phyloP scores from a whole-genome alignment of 768 basidiomycete genomes.

The Suillus variegatus region DNA sequence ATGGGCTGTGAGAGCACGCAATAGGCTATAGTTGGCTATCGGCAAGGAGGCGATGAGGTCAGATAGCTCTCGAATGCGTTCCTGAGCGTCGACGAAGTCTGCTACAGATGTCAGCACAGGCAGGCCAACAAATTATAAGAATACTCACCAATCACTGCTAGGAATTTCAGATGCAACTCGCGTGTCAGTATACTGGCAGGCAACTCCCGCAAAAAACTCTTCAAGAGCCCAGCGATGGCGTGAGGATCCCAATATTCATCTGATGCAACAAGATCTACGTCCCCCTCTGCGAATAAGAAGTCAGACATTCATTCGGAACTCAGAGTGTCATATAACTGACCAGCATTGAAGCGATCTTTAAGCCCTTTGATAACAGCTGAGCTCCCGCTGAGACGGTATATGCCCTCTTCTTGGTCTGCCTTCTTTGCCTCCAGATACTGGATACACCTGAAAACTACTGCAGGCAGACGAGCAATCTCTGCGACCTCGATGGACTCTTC shows the following conservation, averaged over 20 bases:
- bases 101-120: constrained; percentile 18
- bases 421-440: constrained; percentile 93
- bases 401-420: constrained; percentile 96
- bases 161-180: constrained; percentile 88
- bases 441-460: constrained; percentile 93
- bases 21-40: constrained; percentile 88
- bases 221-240: constrained; percentile 93
- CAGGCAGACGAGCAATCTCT: constrained; percentile 87
- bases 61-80: constrained; percentile 85
- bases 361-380: constrained; percentile 93
- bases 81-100: constrained; percentile 90
- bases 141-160: constrained; percentile 85
- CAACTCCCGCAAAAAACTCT: constrained; percentile 90
- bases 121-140: constrained; percentile 17
- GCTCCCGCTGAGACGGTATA: constrained; percentile 93
- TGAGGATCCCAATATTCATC: constrained; percentile 98
- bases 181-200: constrained; percentile 91
- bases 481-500: constrained; percentile 88
- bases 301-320: constrained; percentile 12
- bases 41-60: constrained; percentile 86
- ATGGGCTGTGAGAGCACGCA: constrained; percentile 93
- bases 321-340: constrained; percentile 43
- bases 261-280: constrained; percentile 82
- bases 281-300: constrained; percentile 70
- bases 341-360: constrained; percentile 90